Evolutionary conservation across 805 yeast species (phyloP).

Genomic region (Lachancea sp.): DNA sequence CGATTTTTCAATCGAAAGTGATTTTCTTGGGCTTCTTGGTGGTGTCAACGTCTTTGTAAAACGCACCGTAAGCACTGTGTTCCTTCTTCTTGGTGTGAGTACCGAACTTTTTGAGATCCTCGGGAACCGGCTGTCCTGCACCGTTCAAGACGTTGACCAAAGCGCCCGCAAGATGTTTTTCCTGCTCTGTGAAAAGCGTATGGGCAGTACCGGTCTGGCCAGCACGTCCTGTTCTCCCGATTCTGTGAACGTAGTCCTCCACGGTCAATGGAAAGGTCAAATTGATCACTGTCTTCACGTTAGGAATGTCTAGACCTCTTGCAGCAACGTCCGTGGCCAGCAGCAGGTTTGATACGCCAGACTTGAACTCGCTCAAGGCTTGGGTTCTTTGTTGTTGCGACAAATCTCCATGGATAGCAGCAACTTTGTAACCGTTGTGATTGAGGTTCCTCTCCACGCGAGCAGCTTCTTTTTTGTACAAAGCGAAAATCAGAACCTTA

Average conservation of each 20-base stretch:
- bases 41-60: conserved; percentile 88
- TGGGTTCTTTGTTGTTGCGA: conserved; percentile 86
- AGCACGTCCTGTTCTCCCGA: conserved; percentile 97
- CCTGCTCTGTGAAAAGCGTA: conserved; percentile 93
- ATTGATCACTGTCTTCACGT: conserved; percentile 91
- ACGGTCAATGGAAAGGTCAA: conserved; percentile 94
- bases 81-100: conserved; percentile 97
- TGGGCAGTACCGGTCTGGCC: conserved; percentile 93
- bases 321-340: conserved; percentile 99
- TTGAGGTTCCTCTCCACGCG: conserved; percentile 74
- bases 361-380: conserved; percentile 80
- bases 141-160: conserved; percentile 86
- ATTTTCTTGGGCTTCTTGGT: conserved; percentile 82
- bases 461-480: conserved; percentile 94
- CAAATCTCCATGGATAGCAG: conserved; percentile 95
- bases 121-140: conserved; percentile 94
- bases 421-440: conserved; percentile 69
- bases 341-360: conserved; percentile 66
- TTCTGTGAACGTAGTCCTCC: conserved; percentile 95
- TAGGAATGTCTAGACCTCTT: conserved; percentile 95
- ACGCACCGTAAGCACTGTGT: conserved; percentile 97
- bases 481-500: conserved; percentile 84
- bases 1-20: conserved; percentile 53
- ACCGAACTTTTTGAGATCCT: conserved; percentile 88
- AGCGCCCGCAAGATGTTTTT: conserved; percentile 93